phyloP scores from a whole-genome alignment of 306 rosid genomes.

The Lithocarpus polystachyus region DNA sequence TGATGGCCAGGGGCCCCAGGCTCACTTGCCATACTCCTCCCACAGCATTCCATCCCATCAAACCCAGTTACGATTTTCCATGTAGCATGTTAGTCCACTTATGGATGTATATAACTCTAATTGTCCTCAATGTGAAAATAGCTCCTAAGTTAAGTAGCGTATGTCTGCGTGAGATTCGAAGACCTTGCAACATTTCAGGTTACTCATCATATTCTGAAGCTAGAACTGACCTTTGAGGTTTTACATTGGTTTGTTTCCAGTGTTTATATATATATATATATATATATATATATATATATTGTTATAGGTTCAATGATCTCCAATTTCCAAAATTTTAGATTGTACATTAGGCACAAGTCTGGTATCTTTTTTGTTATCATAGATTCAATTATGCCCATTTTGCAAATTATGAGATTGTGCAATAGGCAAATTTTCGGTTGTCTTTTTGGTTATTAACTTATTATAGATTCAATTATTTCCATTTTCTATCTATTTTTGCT shows the following conservation, averaged over 20 bases:
- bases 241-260: too few relatives aligned
- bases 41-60: not conserved
- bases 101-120: not conserved
- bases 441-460: too few relatives aligned
- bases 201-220: slow-evolving; percentile 4
- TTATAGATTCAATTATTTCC: too few relatives aligned
- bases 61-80: not conserved
- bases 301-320: slow-evolving; percentile 1
- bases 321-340: not conserved
- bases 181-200: not conserved
- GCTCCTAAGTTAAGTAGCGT: not conserved
- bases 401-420: too few relatives aligned
- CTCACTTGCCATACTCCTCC: not conserved
- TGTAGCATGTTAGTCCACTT: not conserved
- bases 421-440: too few relatives aligned
- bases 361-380: not conserved
- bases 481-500: not conserved
- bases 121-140: not conserved
- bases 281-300: too few relatives aligned
- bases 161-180: not conserved
- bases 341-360: not conserved
- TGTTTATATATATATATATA: too few relatives aligned
- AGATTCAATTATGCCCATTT: not conserved
- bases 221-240: not conserved
- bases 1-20: not conserved